Evolutionary conservation across 164 flowering plant genomes (phyloP), one percentile per base, ranked within the genome.

Genomic region (Aristolochia californica): DNA sequence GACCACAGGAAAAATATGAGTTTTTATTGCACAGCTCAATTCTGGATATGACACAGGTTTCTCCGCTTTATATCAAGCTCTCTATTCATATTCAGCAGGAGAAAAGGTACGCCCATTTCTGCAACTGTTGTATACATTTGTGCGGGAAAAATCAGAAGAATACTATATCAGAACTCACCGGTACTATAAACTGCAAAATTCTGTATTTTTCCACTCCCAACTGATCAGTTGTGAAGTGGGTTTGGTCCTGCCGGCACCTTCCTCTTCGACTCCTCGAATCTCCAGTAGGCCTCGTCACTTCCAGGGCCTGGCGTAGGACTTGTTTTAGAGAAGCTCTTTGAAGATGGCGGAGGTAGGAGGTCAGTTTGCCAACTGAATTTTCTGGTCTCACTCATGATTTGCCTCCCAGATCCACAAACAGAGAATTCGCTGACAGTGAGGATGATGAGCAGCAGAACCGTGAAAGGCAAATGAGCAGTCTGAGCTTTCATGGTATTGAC

Each of bases 181-280:
- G 43, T 54, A 50, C 48, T 27, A 38, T 43, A 59, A 18, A 45
- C 66, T 62, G 55, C 69, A 55, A 40, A 55, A 52, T 11, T 18
- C 38, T 14, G 21, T 5, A 4, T 21, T n/a, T 34, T 27, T 47
- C 20, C 20, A 9, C 14, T 16, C 40, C 25, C 44, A 40, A 24
- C 68, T 24, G 30, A 64, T 76, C 68, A 75, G 48, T 81, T 78
- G 56, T 81, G 85, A 27, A 72, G 72, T 7, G 75, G 75, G 65
- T 72, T 72, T 1, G 75, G 75, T 48, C 75, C 75, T 24, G 44
- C 56, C 4, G 75, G 75, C 21, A 68, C 72, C 16, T 53, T 17
- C 43, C 70, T 60, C 25, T 61, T 50, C 0, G 75, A 72, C 67
- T 51, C 64, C n/a, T 66, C 72, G 27, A 49, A 62, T 14, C 50